Evolutionary conservation across 495 filamentous ascomycete species (phyloP).

Genomic region (Cladorrhinum samala): DNA sequence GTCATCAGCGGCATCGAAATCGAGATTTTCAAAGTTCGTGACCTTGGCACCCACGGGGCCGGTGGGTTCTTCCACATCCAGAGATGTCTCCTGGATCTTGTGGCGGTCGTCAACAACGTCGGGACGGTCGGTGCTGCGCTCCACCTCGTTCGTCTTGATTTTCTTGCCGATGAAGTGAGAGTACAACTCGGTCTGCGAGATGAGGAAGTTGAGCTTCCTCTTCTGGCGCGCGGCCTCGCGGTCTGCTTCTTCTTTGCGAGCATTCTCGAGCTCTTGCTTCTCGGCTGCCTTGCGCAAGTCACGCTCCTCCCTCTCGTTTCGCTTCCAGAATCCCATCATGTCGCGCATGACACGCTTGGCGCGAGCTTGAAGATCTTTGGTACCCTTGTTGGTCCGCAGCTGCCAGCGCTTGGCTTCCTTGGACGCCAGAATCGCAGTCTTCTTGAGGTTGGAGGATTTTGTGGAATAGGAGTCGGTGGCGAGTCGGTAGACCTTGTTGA

Average conservation of each 20-base stretch:
- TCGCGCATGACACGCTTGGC: constrained; percentile 98
- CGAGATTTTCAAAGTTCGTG: constrained; percentile 87
- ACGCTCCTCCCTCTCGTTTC: constrained; percentile 95
- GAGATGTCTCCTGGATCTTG: constrained; percentile 36
- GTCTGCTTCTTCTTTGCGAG: constrained; percentile 92
- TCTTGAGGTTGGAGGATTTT: constrained; percentile 87
- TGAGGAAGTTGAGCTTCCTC: constrained; percentile 98
- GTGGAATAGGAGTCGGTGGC: constrained; percentile 75
- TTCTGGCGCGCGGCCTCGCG: constrained; percentile 96
- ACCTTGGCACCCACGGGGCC: constrained; percentile 60
- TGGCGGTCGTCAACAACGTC: constrained; percentile 49
- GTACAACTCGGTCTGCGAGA: constrained; percentile 97
- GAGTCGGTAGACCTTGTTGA: constrained; percentile 82
- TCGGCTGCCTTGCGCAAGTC: constrained; percentile 90
- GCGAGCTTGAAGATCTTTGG: constrained; percentile 92
- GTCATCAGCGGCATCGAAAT: constrained; percentile 95
- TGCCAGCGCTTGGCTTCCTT: constrained; percentile 99
- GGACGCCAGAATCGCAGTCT: constrained; percentile 93
- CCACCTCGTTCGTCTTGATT: constrained; percentile 91
- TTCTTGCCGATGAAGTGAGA: constrained; percentile 99
- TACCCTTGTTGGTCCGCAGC: constrained; percentile 93
- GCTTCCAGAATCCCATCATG: constrained; percentile 99
- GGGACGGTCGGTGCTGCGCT: constrained; percentile 75
- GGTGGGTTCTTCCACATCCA: constrained; percentile 54
- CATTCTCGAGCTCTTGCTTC: constrained; percentile 92